Percentiles rank a stretch among this genome's conserved stretches.
Conservation (phyloP, 495 filamentous ascomycete species). For the Endocarpon pusillum region DNA sequence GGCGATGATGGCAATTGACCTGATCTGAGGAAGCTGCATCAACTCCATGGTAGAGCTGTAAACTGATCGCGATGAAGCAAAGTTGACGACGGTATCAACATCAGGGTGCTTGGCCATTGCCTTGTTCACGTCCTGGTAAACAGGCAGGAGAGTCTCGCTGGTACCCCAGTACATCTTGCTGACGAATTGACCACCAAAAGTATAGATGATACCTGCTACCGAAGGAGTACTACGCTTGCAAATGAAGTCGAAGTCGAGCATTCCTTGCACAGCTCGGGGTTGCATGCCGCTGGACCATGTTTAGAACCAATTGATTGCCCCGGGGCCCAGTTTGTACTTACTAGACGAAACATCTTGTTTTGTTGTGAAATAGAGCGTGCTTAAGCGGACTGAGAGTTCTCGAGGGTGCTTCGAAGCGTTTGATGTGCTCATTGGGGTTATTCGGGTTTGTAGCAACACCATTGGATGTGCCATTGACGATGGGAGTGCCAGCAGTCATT, state of each 20-base stretch:
- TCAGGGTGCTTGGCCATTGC: slow-evolving; percentile 94
- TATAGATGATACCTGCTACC: slow-evolving; percentile 98
- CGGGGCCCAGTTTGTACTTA: too few species aligned
- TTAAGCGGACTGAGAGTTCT: slow-evolving; percentile 74
- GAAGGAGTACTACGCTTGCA: slow-evolving; percentile 95
- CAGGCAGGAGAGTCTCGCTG: slow-evolving; percentile 94
- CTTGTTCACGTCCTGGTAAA: slow-evolving; percentile 90
- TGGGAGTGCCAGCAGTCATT: slow-evolving; percentile 30
- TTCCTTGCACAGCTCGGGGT: slow-evolving; percentile 94
- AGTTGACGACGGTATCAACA: slow-evolving; percentile 97
- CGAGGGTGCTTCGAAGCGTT: slow-evolving; percentile 84
- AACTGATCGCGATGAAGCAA: slow-evolving; percentile 93
- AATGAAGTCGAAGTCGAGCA: slow-evolving; percentile 99
- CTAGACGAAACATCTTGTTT: slow-evolving; percentile 99
- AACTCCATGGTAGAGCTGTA: slow-evolving; percentile 97
- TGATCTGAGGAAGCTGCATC: slow-evolving; percentile 94
- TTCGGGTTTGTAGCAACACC: slow-evolving; percentile 8
- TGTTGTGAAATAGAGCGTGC: slow-evolving; percentile 82
- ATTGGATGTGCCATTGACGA: slow-evolving; percentile 14
- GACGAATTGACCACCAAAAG: slow-evolving; percentile 98
- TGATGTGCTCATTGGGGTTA: slow-evolving; percentile 96
- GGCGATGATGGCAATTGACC: slow-evolving; percentile 95
- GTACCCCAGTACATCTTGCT: slow-evolving; percentile 99
- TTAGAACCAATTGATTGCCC: slow-evolving; percentile 10
- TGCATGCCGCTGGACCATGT: slow-evolving; percentile 57